phyloP scores from a whole-genome alignment of 129 eudicot genomes.

The Pulicaria dysenterica region DNA sequence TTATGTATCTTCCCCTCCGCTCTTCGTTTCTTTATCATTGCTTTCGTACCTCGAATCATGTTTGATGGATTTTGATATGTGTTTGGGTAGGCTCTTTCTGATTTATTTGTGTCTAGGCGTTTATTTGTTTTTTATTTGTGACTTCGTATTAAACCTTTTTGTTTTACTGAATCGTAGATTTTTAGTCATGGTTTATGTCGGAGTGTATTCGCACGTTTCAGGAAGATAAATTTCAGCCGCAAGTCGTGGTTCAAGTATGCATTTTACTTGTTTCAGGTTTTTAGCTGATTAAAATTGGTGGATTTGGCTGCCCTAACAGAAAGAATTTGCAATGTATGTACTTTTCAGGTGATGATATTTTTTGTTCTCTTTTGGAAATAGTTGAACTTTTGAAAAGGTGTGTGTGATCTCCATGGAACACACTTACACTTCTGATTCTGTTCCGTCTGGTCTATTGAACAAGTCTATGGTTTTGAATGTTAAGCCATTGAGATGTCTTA shows the following conservation, averaged over 20 bases:
- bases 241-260: constrained; percentile 7
- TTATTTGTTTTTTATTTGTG: constrained; percentile 21
- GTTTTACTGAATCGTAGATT: neutral
- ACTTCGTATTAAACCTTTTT: neutral
- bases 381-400: constrained; percentile 9
- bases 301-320: neutral
- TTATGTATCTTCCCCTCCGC: neutral
- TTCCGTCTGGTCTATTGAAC: constrained; percentile 47
- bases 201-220: constrained; percentile 20
- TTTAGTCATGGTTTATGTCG: neutral
- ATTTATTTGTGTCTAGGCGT: constrained; percentile 36
- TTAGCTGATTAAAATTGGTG: neutral
- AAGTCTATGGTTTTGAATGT: constrained; percentile 65
- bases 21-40: constrained; percentile 3
- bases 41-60: neutral
- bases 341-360: constrained; percentile 22
- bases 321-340: constrained; percentile 20
- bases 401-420: constrained; percentile 54
- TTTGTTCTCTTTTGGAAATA: constrained; percentile 14
- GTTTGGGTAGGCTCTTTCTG: constrained; percentile 7
- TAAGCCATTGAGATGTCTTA: constrained; percentile 73
- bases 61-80: neutral
- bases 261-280: neutral
- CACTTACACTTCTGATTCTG: constrained; percentile 42
- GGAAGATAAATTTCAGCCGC: neutral